phyloP scores from a whole-genome alignment of 164 flowering plant species.

The Vitis rupestris region DNA sequence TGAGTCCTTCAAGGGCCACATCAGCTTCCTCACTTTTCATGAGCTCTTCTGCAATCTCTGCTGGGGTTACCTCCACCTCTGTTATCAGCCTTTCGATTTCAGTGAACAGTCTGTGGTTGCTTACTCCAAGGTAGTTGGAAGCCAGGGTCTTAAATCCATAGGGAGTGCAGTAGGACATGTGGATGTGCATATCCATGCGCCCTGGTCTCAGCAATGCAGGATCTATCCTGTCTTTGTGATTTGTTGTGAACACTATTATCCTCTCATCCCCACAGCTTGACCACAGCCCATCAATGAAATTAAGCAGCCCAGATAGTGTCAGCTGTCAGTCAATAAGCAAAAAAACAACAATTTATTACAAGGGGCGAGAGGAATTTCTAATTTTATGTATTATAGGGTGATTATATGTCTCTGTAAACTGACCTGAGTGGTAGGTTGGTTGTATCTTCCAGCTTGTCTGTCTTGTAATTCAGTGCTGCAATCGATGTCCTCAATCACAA shows the following conservation, averaged over 20 bases:
- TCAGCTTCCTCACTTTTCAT: constrained; percentile 19
- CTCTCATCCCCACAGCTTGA: constrained; percentile 35
- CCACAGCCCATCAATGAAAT: constrained; percentile 31
- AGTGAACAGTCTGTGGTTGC: background rate
- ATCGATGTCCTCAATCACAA: constrained; percentile 31
- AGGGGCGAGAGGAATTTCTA: background rate
- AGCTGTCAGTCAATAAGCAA: constrained; percentile 9
- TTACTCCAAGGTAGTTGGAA: constrained; percentile 16
- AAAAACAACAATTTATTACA: background rate
- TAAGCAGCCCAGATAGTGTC: constrained; percentile 23
- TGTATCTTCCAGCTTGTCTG: background rate
- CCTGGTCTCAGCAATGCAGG: constrained; percentile 31
- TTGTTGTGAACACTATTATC: constrained; percentile 28
- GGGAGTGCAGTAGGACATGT: constrained; percentile 24
- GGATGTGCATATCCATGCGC: constrained; percentile 30
- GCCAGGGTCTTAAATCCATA: constrained; percentile 21
- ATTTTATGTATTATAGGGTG: no score
- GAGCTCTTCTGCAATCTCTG: constrained; percentile 31
- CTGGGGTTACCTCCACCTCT: constrained; percentile 25
- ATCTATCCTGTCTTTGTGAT: constrained; percentile 24
- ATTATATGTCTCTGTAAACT: background rate
- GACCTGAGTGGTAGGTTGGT: constrained; percentile 10
- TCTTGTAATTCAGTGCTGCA: constrained; percentile 20
- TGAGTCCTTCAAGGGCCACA: constrained; percentile 11
- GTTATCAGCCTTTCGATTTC: constrained; percentile 9